Percentiles rank a stretch among this genome's conserved stretches.
Evolutionary conservation across 306 rosid species (phyloP).

Genomic region (Citrullus colocynthis): DNA sequence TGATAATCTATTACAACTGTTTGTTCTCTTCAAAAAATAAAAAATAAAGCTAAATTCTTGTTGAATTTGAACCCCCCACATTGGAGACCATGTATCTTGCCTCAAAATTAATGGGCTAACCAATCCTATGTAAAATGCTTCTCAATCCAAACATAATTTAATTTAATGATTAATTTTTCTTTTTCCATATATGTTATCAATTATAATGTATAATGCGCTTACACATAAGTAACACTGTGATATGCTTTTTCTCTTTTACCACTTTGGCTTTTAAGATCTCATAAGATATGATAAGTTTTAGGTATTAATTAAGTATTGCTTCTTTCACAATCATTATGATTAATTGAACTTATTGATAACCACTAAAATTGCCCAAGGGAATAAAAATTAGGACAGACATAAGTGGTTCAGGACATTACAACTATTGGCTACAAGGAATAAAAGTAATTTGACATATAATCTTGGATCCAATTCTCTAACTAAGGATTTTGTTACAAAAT

Average conservation of each 20-base stretch:
- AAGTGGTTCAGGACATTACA: background rate
- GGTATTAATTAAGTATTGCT: background rate
- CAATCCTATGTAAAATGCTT: background rate
- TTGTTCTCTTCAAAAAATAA: background rate
- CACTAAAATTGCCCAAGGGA: background rate
- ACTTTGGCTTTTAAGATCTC: conserved; percentile 25
- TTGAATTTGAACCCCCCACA: conserved; percentile 6
- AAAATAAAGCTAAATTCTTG: background rate
- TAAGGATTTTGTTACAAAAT: too few species aligned
- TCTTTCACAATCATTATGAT: conserved; percentile 1
- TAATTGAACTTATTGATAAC: background rate
- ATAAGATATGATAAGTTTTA: conserved; percentile 26
- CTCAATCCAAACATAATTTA: background rate
- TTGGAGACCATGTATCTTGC: background rate
- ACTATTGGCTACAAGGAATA: background rate
- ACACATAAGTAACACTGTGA: background rate
- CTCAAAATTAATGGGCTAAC: background rate
- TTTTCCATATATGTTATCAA: background rate
- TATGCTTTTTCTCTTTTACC: conserved; percentile 9
- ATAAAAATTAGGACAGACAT: background rate
- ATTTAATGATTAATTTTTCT: background rate
- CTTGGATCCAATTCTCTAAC: background rate
- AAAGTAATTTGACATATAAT: background rate
- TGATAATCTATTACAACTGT: background rate
- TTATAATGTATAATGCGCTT: background rate